Base-by-base conservation (phyloP, 352 stramenopile genomes). In the Globisporangium alternatum region DNA sequence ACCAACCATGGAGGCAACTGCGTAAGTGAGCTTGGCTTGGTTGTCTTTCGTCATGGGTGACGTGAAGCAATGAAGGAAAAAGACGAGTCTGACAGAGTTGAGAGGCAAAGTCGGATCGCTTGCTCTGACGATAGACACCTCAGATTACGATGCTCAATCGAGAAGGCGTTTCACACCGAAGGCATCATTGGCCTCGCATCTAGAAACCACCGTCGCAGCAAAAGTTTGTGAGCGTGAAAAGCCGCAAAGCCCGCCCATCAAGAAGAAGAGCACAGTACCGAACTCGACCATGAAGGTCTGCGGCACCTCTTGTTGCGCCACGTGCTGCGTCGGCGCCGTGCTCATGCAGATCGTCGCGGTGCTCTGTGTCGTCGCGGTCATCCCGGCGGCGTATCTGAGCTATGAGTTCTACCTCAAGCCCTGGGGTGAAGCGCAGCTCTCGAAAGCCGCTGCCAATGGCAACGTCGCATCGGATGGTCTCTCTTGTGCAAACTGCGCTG, bases 401-500 rank as follows among this genome's bases (percentile, higher is more conserved):
- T 84, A 77, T 52, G 72, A 83, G 47, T 72, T 72, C 54, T 81
- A 77, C 30, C 60, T 84, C 35, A 83, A 83, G 25, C 56, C 67
- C 21, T 87, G 78, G 78, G 78, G 71, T 19, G 52, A 69, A 41
- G 71, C 79, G n/a, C 78, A 72, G 44, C 59, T 67, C 45, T 64
- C 65, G 21, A 56, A 56, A 21, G 12, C 66, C 2, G 45, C 41
- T 30, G 61, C 55, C 39, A 51, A 28, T 21, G 28, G 19, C 31
- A 41, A 57, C 30, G 30, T 57, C 2, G 30, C 52, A 25, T 21
- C 15, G 5, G 47, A 56, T 7, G 53, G 35, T 6, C 51, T 77
- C 28, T 76, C 76, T 2, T 87, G 78, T 25, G 64, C 70, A 19
- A 55, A 74, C 49, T 87, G 78, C 60, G 58, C 71, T 8, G 78